These are phyloP conservation scores for Termitomyces sp. DNA, from an alignment of 768 basidiomycete species.

Conservation along the genomic window DNA sequence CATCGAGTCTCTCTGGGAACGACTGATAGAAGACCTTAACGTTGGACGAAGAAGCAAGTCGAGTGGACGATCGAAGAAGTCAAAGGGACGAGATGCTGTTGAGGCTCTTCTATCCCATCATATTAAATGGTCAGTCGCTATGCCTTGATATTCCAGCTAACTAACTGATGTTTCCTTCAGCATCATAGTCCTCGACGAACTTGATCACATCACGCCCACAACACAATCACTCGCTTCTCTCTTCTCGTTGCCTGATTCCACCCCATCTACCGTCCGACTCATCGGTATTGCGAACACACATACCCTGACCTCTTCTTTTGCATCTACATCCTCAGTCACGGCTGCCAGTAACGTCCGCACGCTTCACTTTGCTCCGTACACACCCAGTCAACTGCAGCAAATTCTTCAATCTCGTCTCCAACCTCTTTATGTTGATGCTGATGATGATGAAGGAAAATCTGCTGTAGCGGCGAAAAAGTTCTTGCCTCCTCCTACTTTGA, in stretches of 20 bases:
- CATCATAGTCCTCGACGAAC: constrained; percentile 79
- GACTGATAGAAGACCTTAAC: constrained; percentile 53
- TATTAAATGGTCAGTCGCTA: constrained; percentile 47
- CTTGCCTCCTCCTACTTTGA: constrained; percentile 58
- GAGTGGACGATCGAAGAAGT: constrained; percentile 30
- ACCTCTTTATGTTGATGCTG: constrained; percentile 35
- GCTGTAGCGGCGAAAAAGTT: constrained; percentile 42
- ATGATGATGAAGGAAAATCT: constrained; percentile 21
- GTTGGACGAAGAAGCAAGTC: constrained; percentile 30
- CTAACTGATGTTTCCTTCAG: constrained; percentile 30
- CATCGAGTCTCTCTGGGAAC: constrained; percentile 68
- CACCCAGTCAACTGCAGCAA: constrained; percentile 59
- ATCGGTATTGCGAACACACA: constrained; percentile 90
- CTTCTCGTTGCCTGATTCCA: constrained; percentile 60
- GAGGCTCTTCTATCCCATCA: constrained; percentile 36
- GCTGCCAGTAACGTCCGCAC: constrained; percentile 46
- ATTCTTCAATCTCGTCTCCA: constrained; percentile 65
- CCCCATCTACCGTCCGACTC: constrained; percentile 52
- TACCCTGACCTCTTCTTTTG: constrained; percentile 61
- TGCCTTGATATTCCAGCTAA: background rate
- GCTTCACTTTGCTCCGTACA: constrained; percentile 80
- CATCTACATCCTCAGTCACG: constrained; percentile 27
- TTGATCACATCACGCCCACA: constrained; percentile 74
- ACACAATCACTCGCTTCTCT: constrained; percentile 53
- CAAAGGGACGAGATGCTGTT: constrained; percentile 44